phyloP scores from a whole-genome alignment of 83 land plant species.

The Picea engelmannii region DNA sequence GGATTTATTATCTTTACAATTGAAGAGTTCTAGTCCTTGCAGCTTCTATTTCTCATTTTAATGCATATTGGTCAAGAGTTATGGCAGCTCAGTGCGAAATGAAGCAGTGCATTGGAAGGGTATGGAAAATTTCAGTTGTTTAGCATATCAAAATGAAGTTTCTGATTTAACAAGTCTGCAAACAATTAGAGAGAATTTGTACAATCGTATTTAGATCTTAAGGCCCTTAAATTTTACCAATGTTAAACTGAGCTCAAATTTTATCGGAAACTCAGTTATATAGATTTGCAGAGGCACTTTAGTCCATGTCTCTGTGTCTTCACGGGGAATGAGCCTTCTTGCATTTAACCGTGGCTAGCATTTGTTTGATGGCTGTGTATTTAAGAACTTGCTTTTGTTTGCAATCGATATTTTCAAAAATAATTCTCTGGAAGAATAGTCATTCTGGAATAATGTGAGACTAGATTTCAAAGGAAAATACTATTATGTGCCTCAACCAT shows the following conservation, averaged over 20 bases:
- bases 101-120: neutral
- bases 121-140: neutral
- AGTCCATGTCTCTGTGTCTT: neutral
- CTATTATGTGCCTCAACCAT: neutral
- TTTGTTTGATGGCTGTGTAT: neutral
- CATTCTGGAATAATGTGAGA: neutral
- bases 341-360: neutral
- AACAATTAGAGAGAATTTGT: constrained; percentile 2
- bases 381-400: neutral
- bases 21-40: neutral
- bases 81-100: neutral
- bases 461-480: neutral
- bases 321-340: neutral
- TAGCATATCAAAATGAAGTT: neutral
- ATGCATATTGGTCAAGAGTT: neutral
- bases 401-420: neutral
- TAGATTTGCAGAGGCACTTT: neutral
- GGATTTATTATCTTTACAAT: constrained; percentile 2
- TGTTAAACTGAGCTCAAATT: neutral
- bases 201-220: neutral
- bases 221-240: neutral
- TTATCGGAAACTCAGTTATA: neutral
- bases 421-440: neutral
- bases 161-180: neutral
- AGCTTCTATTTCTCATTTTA: constrained; percentile 6